These are phyloP conservation scores for Penicillium subrubescens DNA, from an alignment of 495 filamentous ascomycete species.

Conservation along the genomic window DNA sequence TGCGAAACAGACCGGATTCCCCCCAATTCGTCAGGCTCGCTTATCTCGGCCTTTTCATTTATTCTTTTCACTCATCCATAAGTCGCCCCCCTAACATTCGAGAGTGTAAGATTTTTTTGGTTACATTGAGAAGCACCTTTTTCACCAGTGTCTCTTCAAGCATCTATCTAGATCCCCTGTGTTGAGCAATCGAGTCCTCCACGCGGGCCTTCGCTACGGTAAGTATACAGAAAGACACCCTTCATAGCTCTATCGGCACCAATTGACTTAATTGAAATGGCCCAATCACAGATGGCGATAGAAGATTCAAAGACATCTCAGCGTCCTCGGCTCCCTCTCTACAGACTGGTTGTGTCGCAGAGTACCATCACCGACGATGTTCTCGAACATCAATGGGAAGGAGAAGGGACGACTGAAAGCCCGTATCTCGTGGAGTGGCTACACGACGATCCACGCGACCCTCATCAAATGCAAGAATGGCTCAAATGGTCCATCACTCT, in stretches of 20 bases:
- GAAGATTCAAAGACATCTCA: neutral
- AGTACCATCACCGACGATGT: slow-evolving; percentile 43
- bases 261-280: neutral
- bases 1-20: neutral
- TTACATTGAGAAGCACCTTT: neutral
- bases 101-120: neutral
- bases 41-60: neutral
- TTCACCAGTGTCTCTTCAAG: neutral
- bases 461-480: slow-evolving; percentile 51
- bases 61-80: neutral
- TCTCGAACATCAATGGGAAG: slow-evolving; percentile 53
- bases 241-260: neutral
- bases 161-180: neutral
- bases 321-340: neutral
- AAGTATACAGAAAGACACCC: neutral
- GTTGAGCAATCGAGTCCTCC: neutral
- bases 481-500: slow-evolving; percentile 64
- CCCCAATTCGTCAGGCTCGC: neutral
- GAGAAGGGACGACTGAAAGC: slow-evolving; percentile 59
- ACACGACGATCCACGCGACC: slow-evolving; percentile 59
- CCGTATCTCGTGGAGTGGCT: slow-evolving; percentile 69
- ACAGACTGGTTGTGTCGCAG: neutral
- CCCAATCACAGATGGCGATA: neutral
- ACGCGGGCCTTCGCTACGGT: neutral
- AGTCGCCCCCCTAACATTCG: neutral